Evolutionary conservation across 139 green algal genomes (phyloP).

Genomic region (Gonium pectorale): DNA sequence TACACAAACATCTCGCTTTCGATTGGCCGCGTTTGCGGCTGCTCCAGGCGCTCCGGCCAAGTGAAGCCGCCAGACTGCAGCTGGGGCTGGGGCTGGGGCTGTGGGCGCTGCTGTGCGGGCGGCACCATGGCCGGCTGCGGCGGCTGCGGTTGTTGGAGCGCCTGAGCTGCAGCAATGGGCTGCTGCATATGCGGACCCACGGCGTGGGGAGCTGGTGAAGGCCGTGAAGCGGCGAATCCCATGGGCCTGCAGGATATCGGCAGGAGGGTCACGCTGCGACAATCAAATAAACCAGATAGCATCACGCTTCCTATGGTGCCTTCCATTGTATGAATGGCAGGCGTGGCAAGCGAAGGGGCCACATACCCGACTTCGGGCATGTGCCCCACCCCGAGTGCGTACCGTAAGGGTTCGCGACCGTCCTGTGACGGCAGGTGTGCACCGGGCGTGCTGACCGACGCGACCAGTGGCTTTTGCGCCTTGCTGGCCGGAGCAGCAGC

Average conservation of each 20-base stretch:
- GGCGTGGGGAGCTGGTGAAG: not conserved
- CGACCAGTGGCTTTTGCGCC: too few relatives aligned
- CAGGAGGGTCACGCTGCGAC: not conserved
- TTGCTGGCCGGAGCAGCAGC: too few relatives aligned
- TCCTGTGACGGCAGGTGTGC: too few relatives aligned
- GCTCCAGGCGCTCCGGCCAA: slow-evolving; percentile 50
- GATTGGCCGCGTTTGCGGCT: slow-evolving; percentile 52
- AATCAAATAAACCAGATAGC: too few relatives aligned
- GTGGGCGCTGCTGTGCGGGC: not conserved
- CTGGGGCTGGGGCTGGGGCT: slow-evolving; percentile 34
- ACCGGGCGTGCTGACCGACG: too few relatives aligned
- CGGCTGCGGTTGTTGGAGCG: slow-evolving; percentile 33
- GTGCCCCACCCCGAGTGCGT: too few relatives aligned
- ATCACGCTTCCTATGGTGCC: too few relatives aligned
- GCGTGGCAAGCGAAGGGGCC: too few relatives aligned
- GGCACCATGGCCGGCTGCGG: slow-evolving; percentile 36
- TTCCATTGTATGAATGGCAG: too few relatives aligned
- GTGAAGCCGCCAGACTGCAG: not conserved
- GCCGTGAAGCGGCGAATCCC: not conserved
- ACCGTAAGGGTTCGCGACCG: not conserved
- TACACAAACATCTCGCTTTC: slow-evolving; percentile 88
- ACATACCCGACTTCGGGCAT: too few relatives aligned
- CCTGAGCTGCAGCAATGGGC: too few relatives aligned
- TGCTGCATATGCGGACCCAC: slow-evolving; percentile 28
- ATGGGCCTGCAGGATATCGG: slow-evolving; percentile 6